Conservation (phyloP, 1,284 basidiomycete species). For the Coriolopsis trogii region DNA sequence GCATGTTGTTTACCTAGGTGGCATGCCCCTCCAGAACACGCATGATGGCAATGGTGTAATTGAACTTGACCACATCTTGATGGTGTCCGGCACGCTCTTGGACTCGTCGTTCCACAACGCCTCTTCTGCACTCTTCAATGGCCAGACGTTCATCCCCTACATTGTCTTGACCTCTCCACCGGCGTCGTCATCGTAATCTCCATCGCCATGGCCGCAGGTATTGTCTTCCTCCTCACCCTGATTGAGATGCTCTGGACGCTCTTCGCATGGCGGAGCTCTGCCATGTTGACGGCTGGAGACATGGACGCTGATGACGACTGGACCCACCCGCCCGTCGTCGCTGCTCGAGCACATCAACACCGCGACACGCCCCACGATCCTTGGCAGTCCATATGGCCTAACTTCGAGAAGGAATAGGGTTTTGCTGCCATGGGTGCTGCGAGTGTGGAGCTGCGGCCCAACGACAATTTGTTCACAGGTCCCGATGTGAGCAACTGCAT, state of each 20-base stretch:
- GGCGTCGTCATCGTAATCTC: slow-evolving; percentile 97
- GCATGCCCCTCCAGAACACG: slow-evolving; percentile 78
- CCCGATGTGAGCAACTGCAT: slow-evolving; percentile 75
- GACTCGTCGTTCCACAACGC: slow-evolving; percentile 77
- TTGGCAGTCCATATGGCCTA: slow-evolving; percentile 61
- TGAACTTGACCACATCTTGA: slow-evolving; percentile 86
- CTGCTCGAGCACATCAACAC: slow-evolving; percentile 88
- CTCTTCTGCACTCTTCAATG: slow-evolving; percentile 89
- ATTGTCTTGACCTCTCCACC: slow-evolving; percentile 81
- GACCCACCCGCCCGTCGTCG: slow-evolving; percentile 75
- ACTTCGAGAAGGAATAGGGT: slow-evolving; percentile 56
- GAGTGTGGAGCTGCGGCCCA: no score
- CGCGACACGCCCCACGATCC: slow-evolving; percentile 77
- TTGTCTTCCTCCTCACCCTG: slow-evolving; percentile 90
- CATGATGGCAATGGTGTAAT: slow-evolving; percentile 75
- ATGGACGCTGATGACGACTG: slow-evolving; percentile 80
- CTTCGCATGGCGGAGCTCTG: slow-evolving; percentile 70
- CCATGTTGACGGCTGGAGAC: slow-evolving; percentile 56
- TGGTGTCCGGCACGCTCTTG: slow-evolving; percentile 83
- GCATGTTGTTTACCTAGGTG: slow-evolving; percentile 84
- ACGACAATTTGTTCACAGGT: slow-evolving; percentile 59
- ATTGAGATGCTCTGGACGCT: slow-evolving; percentile 90
- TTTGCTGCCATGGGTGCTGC: slow-evolving; percentile 28
- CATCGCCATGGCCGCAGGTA: slow-evolving; percentile 93
- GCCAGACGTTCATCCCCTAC: slow-evolving; percentile 83